Evolutionary conservation across 2,329 filamentous ascomycete genomes (phyloP).

Genomic region (Phyllosticta citribraziliensis): DNA sequence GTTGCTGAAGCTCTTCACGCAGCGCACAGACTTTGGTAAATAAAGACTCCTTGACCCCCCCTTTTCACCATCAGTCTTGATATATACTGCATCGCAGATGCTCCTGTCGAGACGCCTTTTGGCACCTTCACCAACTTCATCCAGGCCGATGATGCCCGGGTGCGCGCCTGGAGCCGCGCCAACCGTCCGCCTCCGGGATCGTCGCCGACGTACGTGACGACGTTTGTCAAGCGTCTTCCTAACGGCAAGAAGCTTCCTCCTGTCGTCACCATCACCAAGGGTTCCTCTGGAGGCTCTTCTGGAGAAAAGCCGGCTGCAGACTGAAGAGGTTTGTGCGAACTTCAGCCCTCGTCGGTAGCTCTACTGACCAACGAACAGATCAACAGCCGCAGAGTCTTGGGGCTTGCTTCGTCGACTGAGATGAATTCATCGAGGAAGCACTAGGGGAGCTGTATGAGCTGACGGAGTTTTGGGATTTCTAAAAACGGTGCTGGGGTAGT

Average conservation of each 20-base stretch:
- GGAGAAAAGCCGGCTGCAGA: not conserved
- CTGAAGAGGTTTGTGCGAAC: not conserved
- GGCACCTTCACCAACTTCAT: not conserved
- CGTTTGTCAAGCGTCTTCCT: not conserved
- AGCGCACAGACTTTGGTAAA: not conserved
- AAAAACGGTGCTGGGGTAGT: too few relatives aligned
- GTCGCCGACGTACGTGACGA: not conserved
- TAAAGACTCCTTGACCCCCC: not conserved
- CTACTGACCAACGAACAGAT: not conserved
- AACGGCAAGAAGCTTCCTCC: not conserved
- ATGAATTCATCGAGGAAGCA: too few relatives aligned
- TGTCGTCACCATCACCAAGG: not conserved
- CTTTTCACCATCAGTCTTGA: not conserved
- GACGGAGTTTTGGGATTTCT: too few relatives aligned
- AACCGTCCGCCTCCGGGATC: not conserved
- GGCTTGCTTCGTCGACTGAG: too few relatives aligned
- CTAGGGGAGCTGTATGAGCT: too few relatives aligned
- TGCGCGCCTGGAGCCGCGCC: not conserved
- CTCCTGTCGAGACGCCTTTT: not conserved
- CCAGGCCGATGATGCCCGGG: not conserved
- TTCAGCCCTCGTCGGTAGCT: not conserved
- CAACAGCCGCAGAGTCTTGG: too few relatives aligned
- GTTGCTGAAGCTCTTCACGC: not conserved
- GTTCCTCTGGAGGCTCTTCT: not conserved
- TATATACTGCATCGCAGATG: not conserved